These are phyloP conservation scores for Daldinia decipiens DNA, from an alignment of 495 filamentous ascomycete genomes.

Conservation along the genomic window DNA sequence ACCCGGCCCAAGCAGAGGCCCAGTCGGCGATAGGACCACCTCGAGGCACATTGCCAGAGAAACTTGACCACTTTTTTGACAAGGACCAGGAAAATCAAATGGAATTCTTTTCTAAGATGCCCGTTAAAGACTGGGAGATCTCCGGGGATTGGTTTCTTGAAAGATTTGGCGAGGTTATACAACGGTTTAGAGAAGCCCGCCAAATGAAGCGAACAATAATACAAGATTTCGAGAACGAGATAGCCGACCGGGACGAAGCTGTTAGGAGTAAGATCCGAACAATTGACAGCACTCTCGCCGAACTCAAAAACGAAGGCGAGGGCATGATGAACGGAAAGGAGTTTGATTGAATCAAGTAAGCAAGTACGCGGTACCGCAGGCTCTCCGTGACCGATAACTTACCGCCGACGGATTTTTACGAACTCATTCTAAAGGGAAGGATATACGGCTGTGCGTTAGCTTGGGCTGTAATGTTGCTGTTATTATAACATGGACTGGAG, in stretches of 20 bases:
- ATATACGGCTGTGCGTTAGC: conserved; percentile 10
- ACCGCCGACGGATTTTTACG: conserved; percentile 13
- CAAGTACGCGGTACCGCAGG: conserved; percentile 12
- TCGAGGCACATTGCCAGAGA: conserved; percentile 53
- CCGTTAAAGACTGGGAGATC: conserved; percentile 81
- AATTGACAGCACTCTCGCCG: conserved; percentile 63
- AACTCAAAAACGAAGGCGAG: conserved; percentile 64
- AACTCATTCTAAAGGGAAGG: conserved; percentile 14
- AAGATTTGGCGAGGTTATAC: conserved; percentile 70
- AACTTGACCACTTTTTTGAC: conserved; percentile 55
- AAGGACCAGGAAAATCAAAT: conserved; percentile 61
- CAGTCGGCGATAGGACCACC: conserved; percentile 43
- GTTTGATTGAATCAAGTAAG: conserved; percentile 45
- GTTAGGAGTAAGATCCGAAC: conserved; percentile 64
- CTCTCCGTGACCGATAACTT: conserved; percentile 4
- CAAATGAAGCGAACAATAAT: conserved; percentile 72
- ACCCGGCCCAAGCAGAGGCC: conserved; percentile 56
- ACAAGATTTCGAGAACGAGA: conserved; percentile 74
- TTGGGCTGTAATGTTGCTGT: conserved; percentile 23
- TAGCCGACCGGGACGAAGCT: conserved; percentile 59
- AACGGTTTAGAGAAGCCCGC: conserved; percentile 70
- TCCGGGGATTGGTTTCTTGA: conserved; percentile 83
- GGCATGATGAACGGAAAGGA: conserved; percentile 67
- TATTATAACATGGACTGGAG: conserved; percentile 24
- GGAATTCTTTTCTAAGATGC: conserved; percentile 70